Conservation (phyloP, 139 green algal species). For the Gonium pectorale region DNA sequence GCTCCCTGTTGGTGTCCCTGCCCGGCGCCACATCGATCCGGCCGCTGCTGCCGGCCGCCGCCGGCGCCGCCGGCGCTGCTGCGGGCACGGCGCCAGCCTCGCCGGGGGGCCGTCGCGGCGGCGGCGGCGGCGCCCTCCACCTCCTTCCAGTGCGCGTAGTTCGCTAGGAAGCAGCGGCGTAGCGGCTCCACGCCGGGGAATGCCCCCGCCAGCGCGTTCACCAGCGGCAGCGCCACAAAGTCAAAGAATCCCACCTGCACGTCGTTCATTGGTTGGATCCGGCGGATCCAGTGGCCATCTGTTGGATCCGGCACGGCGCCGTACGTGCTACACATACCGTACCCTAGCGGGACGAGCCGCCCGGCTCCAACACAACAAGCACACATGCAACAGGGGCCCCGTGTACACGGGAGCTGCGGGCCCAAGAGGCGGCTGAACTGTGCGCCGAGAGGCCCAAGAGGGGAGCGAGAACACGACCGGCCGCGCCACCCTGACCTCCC, state of each 20-base stretch:
- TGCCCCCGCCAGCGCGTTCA: not conserved
- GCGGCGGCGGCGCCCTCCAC: no score
- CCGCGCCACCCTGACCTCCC: no score
- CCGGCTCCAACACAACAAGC: not conserved
- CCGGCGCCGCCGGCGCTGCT: no score
- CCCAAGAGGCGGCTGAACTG: no score
- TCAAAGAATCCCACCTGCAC: constrained; percentile 50
- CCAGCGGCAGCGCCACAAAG: constrained; percentile 41
- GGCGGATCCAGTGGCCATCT: not conserved
- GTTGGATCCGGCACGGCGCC: no score
- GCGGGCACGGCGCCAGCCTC: no score
- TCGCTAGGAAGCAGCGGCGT: not conserved
- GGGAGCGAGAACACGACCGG: no score
- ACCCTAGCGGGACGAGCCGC: not conserved
- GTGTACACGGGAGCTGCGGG: not conserved
- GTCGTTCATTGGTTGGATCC: not conserved
- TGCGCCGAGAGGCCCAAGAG: no score
- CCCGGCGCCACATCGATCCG: no score
- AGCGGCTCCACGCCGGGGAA: constrained; percentile 23
- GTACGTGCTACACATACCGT: not conserved
- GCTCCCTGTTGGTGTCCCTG: no score
- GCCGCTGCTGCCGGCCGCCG: no score
- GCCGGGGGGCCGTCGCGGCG: no score
- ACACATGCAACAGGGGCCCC: not conserved
- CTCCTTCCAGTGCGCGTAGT: constrained; percentile 32